Evolutionary conservation across 805 yeast genomes (phyloP).

Genomic region (Candida glaebosa): DNA sequence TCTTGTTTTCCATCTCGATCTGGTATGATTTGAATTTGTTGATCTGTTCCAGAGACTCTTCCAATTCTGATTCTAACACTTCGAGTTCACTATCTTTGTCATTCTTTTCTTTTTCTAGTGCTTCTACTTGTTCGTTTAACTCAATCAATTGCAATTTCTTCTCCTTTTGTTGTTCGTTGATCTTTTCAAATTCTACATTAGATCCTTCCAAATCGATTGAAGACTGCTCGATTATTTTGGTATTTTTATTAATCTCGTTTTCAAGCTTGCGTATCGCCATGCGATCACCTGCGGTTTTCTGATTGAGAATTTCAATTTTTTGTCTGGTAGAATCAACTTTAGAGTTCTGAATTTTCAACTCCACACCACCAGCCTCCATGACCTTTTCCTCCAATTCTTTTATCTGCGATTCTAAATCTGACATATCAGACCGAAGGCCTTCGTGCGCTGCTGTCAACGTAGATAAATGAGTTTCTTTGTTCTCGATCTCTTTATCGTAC

Average conservation of each 20-base stretch:
- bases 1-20: conserved; percentile 59
- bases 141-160: conserved; percentile 29
- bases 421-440: conserved; percentile 50
- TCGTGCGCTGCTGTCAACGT: conserved; percentile 15
- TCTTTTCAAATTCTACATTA: conserved; percentile 20
- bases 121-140: conserved; percentile 26
- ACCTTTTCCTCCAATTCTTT: conserved; percentile 67
- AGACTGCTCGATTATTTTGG: conserved; percentile 44
- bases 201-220: conserved; percentile 41
- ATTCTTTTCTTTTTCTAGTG: conserved; percentile 35
- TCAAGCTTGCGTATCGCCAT: conserved; percentile 57
- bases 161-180: conserved; percentile 17
- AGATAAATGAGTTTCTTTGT: conserved; percentile 21
- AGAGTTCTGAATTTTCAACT: conserved; percentile 72
- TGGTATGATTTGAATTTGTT: conserved; percentile 61
- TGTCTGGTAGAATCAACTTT: conserved; percentile 75
- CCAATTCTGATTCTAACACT: conserved; percentile 19
- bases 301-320: conserved; percentile 56
- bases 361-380: conserved; percentile 89
- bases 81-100: conserved; percentile 41
- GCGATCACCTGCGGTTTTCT: conserved; percentile 55
- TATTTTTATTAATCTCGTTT: conserved; percentile 57
- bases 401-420: conserved; percentile 54
- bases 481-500: conserved; percentile 38
- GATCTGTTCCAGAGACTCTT: conserved; percentile 42